phyloP scores from a whole-genome alignment of 148 eudicot genomes.

The Fallopia convolvulus region DNA sequence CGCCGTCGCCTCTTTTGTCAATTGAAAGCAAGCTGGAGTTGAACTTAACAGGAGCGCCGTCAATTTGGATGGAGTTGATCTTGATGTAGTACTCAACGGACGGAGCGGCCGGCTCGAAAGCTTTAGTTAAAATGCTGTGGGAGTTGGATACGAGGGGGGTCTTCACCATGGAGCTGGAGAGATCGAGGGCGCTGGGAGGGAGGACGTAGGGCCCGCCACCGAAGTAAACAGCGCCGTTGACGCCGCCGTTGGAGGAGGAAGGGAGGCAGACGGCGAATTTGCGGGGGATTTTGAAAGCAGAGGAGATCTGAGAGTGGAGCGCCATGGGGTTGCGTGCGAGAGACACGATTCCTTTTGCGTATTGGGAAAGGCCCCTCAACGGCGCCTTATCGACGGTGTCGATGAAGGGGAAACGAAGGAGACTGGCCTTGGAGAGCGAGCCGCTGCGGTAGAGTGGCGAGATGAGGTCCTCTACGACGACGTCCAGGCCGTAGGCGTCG shows the following conservation, averaged over 20 bases:
- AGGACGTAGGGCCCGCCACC: constrained; percentile 29
- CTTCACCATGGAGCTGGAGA: constrained; percentile 15
- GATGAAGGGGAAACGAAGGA: constrained; percentile 22
- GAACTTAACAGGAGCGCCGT: constrained; percentile 17
- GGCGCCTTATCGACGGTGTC: constrained; percentile 14
- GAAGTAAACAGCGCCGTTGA: constrained; percentile 26
- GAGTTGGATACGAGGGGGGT: constrained; percentile 32
- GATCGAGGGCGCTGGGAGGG: constrained; percentile 15
- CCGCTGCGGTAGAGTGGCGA: neutral
- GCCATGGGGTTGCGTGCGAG: constrained; percentile 18
- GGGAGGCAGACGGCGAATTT: constrained; percentile 41
- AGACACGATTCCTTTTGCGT: constrained; percentile 24
- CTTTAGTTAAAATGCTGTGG: constrained; percentile 24
- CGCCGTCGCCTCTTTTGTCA: constrained; percentile 20
- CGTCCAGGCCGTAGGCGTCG: neutral
- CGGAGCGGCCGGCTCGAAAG: constrained; percentile 11
- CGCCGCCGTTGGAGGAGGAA: neutral
- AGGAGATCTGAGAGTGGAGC: constrained; percentile 26
- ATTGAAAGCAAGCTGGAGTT: constrained; percentile 22
- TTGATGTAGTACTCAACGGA: constrained; percentile 32
- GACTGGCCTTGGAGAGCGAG: constrained; percentile 1
- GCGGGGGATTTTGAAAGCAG: constrained; percentile 15
- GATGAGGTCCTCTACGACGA: neutral
- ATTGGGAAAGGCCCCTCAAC: constrained; percentile 22
- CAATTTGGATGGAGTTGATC: constrained; percentile 28